A percentile compares a stretch with the other conserved stretches of the same genome.
Evolutionary conservation across 2,329 filamentous ascomycete species (phyloP).

Genomic region (Xylaria sp.): DNA sequence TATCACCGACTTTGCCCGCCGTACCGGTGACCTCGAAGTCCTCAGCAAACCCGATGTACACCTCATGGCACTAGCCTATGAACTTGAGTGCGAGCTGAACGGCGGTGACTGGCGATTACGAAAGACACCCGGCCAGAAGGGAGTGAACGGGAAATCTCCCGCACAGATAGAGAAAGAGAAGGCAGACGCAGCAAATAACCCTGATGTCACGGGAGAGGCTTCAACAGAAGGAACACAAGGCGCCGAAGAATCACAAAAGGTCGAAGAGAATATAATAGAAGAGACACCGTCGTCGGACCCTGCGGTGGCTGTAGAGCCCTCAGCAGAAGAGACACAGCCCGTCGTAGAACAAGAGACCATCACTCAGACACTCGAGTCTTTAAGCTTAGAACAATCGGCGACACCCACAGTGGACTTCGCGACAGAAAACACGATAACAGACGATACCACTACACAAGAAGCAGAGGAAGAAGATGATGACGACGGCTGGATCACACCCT

Average conservation of each 20-base stretch:
- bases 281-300: slow-evolving; percentile 7
- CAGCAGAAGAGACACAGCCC: slow-evolving; percentile 31
- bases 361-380: slow-evolving; percentile 41
- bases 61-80: slow-evolving; percentile 89
- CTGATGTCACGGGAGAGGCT: background rate
- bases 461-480: slow-evolving; percentile 57
- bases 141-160: slow-evolving; percentile 75
- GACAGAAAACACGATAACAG: slow-evolving; percentile 25
- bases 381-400: slow-evolving; percentile 42
- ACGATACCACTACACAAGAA: slow-evolving; percentile 29
- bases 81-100: slow-evolving; percentile 91
- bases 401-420: slow-evolving; percentile 36
- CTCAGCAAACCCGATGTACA: slow-evolving; percentile 90
- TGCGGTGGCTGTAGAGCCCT: background rate
- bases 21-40: slow-evolving; percentile 88
- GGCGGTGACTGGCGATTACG: slow-evolving; percentile 88
- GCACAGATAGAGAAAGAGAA: slow-evolving; percentile 55
- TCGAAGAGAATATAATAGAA: slow-evolving; percentile 30
- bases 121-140: slow-evolving; percentile 80
- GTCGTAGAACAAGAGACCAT: slow-evolving; percentile 40
- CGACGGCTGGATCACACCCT: slow-evolving; percentile 90
- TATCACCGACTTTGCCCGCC: slow-evolving; percentile 84
- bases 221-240: background rate
- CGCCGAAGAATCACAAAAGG: slow-evolving; percentile 17
- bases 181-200: slow-evolving; percentile 38